phyloP scores from a whole-genome alignment of 129 eudicot genomes.

The Sambucus nigra region DNA sequence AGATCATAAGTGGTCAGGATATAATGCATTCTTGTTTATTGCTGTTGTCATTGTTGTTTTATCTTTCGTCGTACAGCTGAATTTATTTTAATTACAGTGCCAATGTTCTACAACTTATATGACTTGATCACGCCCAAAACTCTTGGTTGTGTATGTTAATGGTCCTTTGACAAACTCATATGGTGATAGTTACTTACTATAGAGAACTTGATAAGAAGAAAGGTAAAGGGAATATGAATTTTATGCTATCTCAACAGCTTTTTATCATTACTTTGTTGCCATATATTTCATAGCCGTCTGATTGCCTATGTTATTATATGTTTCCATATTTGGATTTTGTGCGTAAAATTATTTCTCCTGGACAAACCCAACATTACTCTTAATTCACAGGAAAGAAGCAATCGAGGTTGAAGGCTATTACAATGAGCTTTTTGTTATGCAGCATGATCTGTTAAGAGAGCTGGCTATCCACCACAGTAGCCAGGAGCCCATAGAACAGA shows the following conservation, averaged over 20 bases:
- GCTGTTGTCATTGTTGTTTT: too few species aligned
- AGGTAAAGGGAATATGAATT: not conserved
- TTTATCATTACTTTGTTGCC: not conserved
- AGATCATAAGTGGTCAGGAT: too few species aligned
- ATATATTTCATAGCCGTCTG: not conserved
- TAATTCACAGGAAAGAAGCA: slow-evolving; percentile 27
- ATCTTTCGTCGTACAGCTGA: too few species aligned
- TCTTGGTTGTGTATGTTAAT: too few species aligned
- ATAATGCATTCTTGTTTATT: too few species aligned
- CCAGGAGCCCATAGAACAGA: slow-evolving; percentile 22
- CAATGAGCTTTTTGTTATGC: slow-evolving; percentile 31
- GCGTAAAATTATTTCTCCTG: not conserved
- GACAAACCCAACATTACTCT: not conserved
- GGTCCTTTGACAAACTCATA: too few species aligned
- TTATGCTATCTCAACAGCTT: not conserved
- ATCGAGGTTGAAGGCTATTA: slow-evolving; percentile 33
- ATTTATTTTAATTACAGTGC: too few species aligned
- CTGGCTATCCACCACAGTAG: slow-evolving; percentile 27
- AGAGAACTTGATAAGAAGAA: too few species aligned
- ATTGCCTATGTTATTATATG: not conserved
- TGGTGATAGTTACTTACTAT: too few species aligned
- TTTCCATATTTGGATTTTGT: not conserved
- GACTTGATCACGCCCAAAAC: too few species aligned
- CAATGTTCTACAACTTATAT: too few species aligned
- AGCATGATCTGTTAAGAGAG: slow-evolving; percentile 48